Conservation (phyloP, 2,329 filamentous ascomycete species). For the Ascochyta rabiei region DNA sequence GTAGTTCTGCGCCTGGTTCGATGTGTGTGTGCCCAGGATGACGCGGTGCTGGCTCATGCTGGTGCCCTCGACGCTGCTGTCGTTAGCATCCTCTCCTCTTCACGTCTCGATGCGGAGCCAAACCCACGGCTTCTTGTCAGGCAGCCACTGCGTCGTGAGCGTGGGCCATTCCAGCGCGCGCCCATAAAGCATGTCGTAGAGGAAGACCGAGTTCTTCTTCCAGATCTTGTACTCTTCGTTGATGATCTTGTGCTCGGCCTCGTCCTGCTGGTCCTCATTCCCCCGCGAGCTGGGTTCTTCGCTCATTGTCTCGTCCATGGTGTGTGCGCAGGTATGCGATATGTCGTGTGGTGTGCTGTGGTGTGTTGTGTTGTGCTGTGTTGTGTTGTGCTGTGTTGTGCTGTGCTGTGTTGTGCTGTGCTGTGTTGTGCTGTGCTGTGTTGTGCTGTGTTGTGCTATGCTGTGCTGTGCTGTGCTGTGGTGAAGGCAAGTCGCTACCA, state of each 20-base stretch:
- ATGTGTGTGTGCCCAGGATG: conserved; percentile 93
- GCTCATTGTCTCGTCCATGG: conserved; percentile 49
- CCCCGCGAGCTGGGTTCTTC: conserved; percentile 43
- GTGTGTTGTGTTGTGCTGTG: too few relatives aligned
- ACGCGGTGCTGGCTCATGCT: conserved; percentile 87
- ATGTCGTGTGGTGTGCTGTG: too few relatives aligned
- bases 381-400: too few relatives aligned
- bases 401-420: too few relatives aligned
- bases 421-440: too few relatives aligned
- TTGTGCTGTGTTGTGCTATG: too few relatives aligned
- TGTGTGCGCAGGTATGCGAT: background rate
- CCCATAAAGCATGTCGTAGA: conserved; percentile 96
- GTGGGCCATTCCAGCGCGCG: conserved; percentile 97
- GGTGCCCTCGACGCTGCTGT: conserved; percentile 67
- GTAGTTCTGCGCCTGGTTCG: conserved; percentile 83
- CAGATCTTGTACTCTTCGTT: conserved; percentile 99
- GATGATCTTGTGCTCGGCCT: conserved; percentile 83
- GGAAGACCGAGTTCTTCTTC: conserved; percentile 99
- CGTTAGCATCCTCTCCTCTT: conserved; percentile 46
- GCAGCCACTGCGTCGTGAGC: conserved; percentile 96
- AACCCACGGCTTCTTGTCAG: conserved; percentile 63
- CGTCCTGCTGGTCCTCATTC: conserved; percentile 73
- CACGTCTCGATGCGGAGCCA: background rate
- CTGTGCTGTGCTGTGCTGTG: too few relatives aligned
- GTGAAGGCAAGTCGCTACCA: background rate